Base-by-base conservation (phyloP, 2,329 filamentous ascomycete species). In the Trichocomaceae sp. region DNA sequence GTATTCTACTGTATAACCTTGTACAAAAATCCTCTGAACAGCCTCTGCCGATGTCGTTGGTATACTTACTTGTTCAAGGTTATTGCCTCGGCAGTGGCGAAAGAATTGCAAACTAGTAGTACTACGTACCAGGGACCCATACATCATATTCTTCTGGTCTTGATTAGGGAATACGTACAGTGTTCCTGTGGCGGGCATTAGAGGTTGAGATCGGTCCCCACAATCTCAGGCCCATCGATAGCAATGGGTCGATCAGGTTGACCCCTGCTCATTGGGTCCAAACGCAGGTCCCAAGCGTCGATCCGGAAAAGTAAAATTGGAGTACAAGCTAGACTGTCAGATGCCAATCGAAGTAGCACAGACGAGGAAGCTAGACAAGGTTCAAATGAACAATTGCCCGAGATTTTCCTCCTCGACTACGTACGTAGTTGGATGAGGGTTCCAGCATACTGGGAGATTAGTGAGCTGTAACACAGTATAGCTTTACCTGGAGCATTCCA, bases 191-290 rank as follows among this genome's bases (percentile, higher is more conserved):
- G 51, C 54, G 51, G 33, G 56, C 52, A 42, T 42, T n/a, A 56
- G 52, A 54, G 59, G 23, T 42, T 59, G 48, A 46, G 37, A 50
- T 57, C 58, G 45, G 39, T 55, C 56, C 52, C 50, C 56, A 54
- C 52, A 56, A 42, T 52, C 52, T 57, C 17, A 35, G 55, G 57
- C 55, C 57, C 52, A 51, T 55, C 57, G 60, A 53, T 58, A 54
- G 50, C 46, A 31, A 56, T 50, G 50, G 49, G 61, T 33, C 57
- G 61, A 63, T 65, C 62, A 60, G 47, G 49, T 49, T 58, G 55
- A 57, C 58, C 58, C 59, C 56, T 60, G 59, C 47, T 50, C 48
- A 42, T 47, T 39, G 54, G 47, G 50, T 52, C 53, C 35, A 35
- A 57, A 58, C 57, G 57, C 57, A 58, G 57, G 57, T 58, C 57